Base-by-base conservation (phyloP, 2,329 filamentous ascomycete species). In the Cordyceps militaris region DNA sequence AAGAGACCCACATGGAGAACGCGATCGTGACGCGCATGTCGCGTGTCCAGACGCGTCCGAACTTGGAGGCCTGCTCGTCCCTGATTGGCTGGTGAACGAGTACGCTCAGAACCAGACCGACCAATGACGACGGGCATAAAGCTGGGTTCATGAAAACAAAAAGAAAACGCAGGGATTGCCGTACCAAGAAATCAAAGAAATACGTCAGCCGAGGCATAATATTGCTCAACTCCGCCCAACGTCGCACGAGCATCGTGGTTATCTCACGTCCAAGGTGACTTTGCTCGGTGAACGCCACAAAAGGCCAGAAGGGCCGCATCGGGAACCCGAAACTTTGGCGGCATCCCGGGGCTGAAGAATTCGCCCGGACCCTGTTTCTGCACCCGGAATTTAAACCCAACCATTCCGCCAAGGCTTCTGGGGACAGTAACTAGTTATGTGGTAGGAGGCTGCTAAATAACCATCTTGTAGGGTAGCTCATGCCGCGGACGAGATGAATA, bases 11-110 rank as follows among this genome's bases (percentile, higher is more conserved):
- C 46, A 28, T 56, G n/a, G 23, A 49, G 43, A 56, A 43, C 54
- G 36, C 54, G 54, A 56, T 24, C 36, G 44, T 50, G 46, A 56
- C 54, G 46, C 54, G 54, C 26, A 19, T 56, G 26, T 43, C 54
- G 54, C 54, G 54, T 56, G 26, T 43, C 36, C n/a, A 34, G 19
- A 46, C 53, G 43, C 53, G 53, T 56, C 28, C 30, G 8, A 28
- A 19, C 21, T 48, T 23, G 9, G 21, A 7, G 28, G 11, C 26
- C 42, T 11, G 23, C 30, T 40, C 28, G 21, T 10, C 26, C 11
- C 34, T 48, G 43, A 56, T 56, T 56, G 53, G 53, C 43, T 30
- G 16, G 13, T 5, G 8, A 11, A 3, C 14, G 3, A 21, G 21
- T 1, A 26, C 21, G 51, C 51, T 34, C 28, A 26, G 40, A 44